phyloP scores from a whole-genome alignment of 768 basidiomycete genomes.

The Polyporus arcularius region DNA sequence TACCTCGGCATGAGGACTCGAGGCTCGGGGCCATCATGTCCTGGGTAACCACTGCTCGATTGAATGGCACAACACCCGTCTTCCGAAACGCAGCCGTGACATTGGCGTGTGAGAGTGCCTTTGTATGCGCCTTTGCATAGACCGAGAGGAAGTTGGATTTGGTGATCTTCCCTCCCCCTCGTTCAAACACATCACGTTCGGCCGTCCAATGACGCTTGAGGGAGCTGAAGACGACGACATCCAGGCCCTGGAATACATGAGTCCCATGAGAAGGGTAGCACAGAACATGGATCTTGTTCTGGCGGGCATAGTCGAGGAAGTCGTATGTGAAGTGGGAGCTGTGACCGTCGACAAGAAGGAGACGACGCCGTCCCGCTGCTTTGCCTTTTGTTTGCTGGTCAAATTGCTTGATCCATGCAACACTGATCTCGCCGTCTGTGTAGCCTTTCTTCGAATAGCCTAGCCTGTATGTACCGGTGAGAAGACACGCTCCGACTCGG shows the following conservation, averaged over 20 bases:
- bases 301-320: conserved; percentile 40
- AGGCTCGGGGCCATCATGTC: conserved; percentile 39
- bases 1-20: conserved; percentile 14
- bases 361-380: conserved; percentile 25
- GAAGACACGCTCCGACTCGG: too few species aligned
- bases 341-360: conserved; percentile 50
- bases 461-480: conserved; percentile 18
- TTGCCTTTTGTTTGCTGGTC: conserved; percentile 39
- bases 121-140: conserved; percentile 34
- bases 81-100: conserved; percentile 40
- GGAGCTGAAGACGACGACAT: too few species aligned
- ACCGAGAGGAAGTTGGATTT: conserved; percentile 41
- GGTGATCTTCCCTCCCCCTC: conserved; percentile 19
- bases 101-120: conserved; percentile 30
- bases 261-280: conserved; percentile 48
- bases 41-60: conserved; percentile 33
- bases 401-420: conserved; percentile 41
- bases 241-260: conserved; percentile 33
- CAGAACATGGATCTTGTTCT: conserved; percentile 41
- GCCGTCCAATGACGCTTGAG: too few species aligned
- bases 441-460: conserved; percentile 33
- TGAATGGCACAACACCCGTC: conserved; percentile 42
- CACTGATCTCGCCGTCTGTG: conserved; percentile 39
- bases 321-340: conserved; percentile 40
- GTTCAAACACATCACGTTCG: not conserved